A percentile compares a stretch with the other conserved stretches of the same genome.
phyloP scores from a whole-genome alignment of 768 basidiomycete species.

The Myochromella boudieri region DNA sequence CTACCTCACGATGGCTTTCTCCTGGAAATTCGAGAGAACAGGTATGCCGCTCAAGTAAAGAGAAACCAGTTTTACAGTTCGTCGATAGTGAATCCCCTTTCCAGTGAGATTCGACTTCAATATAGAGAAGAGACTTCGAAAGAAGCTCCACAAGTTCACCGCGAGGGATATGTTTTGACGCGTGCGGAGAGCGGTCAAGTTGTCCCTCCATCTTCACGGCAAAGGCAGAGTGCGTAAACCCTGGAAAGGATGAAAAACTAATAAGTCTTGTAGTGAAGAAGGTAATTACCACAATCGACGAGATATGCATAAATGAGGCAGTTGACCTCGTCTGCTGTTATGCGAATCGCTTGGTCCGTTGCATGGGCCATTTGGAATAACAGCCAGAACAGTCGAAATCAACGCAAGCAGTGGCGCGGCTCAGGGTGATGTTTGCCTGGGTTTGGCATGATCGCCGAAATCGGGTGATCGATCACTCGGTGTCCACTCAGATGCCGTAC shows the following conservation, averaged over 20 bases:
- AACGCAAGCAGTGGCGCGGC: neutral
- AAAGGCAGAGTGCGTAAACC: constrained; percentile 82
- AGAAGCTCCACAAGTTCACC: constrained; percentile 83
- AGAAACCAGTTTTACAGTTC: constrained; percentile 71
- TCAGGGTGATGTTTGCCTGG: constrained; percentile 7
- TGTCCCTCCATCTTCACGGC: constrained; percentile 73
- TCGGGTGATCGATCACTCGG: constrained; percentile 17
- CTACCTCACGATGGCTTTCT: constrained; percentile 19
- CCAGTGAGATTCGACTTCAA: constrained; percentile 85
- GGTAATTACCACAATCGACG: constrained; percentile 67
- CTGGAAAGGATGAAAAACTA: constrained; percentile 34
- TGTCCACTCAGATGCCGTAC: constrained; percentile 8
- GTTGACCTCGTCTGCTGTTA: constrained; percentile 83
- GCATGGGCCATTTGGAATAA: constrained; percentile 5
- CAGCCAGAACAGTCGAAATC: neutral
- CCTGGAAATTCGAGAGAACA: constrained; percentile 55
- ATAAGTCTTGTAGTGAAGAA: neutral
- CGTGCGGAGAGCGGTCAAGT: constrained; percentile 66
- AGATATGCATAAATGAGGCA: constrained; percentile 85
- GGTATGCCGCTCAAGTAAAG: constrained; percentile 71
- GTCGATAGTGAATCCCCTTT: constrained; percentile 56
- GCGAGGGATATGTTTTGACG: constrained; percentile 73
- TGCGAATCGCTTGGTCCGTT: constrained; percentile 43
- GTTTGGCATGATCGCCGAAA: constrained; percentile 11
- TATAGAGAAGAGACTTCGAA: constrained; percentile 75